Evolutionary conservation across 1,284 basidiomycete genomes (phyloP).

Genomic region (Microbotryum silenes-acaulis): DNA sequence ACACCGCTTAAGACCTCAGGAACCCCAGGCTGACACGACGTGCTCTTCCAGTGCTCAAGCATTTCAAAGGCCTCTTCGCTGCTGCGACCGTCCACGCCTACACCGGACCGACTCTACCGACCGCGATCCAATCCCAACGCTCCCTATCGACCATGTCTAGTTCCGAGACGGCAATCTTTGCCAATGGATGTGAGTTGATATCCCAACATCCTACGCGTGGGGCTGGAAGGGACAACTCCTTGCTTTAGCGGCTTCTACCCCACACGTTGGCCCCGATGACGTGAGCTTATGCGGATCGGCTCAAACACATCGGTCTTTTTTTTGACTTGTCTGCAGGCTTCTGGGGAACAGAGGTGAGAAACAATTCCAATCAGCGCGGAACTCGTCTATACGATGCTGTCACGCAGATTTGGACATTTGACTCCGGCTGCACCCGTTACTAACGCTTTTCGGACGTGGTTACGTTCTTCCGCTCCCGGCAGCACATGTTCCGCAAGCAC

Average conservation of each 20-base stretch:
- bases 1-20: too few relatives aligned
- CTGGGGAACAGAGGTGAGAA: constrained; percentile 1
- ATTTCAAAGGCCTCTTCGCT: constrained; percentile 15
- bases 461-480: not conserved
- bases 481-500: constrained; percentile 33
- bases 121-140: constrained; percentile 24
- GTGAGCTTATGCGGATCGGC: not conserved
- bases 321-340: not conserved
- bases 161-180: constrained; percentile 27
- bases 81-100: constrained; percentile 16
- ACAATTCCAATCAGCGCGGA: not conserved
- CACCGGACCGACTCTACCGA: constrained; percentile 30
- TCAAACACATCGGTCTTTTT: not conserved
- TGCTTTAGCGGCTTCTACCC: too few relatives aligned
- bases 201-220: not conserved
- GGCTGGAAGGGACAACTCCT: not conserved
- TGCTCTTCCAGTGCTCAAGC: constrained; percentile 3
- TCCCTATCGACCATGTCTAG: constrained; percentile 8
- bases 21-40: too few relatives aligned
- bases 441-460: too few relatives aligned
- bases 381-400: too few relatives aligned
- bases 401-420: too few relatives aligned
- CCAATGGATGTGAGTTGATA: constrained; percentile 29
- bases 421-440: too few relatives aligned
- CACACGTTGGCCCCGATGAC: not conserved